Percentiles rank a stretch among this genome's conserved stretches.
These are phyloP conservation scores for Macadamia tetraphylla DNA, from an alignment of 164 flowering plant genomes.

Conservation along the genomic window DNA sequence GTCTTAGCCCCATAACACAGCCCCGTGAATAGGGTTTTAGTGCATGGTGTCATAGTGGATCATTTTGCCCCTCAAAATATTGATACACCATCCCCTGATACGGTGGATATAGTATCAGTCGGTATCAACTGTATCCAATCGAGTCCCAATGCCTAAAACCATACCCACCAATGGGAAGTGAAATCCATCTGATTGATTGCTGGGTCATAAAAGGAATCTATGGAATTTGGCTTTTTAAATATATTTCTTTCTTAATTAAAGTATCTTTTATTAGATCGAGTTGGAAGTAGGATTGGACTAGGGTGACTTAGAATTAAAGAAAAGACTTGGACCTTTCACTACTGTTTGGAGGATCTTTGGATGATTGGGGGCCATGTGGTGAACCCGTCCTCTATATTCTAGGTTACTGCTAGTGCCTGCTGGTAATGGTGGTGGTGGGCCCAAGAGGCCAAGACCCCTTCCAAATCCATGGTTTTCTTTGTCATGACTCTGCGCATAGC, in stretches of 20 bases:
- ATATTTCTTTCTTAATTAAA: neutral
- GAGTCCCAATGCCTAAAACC: too few relatives aligned
- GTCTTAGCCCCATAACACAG: too few relatives aligned
- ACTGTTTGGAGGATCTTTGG: neutral
- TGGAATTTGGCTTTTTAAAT: neutral
- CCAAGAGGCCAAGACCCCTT: neutral
- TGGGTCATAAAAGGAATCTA: neutral
- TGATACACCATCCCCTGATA: too few relatives aligned
- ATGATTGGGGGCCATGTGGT: conserved; percentile 8
- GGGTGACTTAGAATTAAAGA: neutral
- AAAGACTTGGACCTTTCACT: neutral
- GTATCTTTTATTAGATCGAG: neutral
- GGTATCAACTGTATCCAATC: too few relatives aligned
- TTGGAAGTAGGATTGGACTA: neutral
- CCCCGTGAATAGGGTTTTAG: too few relatives aligned
- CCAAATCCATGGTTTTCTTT: neutral
- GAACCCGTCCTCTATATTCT: neutral
- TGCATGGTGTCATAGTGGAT: too few relatives aligned
- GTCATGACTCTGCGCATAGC: conserved; percentile 4
- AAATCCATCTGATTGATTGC: neutral
- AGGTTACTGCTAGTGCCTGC: neutral
- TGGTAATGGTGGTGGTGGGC: conserved; percentile 9
- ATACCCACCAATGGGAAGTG: too few relatives aligned
- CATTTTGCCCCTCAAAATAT: too few relatives aligned
- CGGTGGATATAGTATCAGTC: too few relatives aligned